These are phyloP conservation scores for Phenoliferia sp. DNA, from an alignment of 1,284 basidiomycete species.

Conservation along the genomic window DNA sequence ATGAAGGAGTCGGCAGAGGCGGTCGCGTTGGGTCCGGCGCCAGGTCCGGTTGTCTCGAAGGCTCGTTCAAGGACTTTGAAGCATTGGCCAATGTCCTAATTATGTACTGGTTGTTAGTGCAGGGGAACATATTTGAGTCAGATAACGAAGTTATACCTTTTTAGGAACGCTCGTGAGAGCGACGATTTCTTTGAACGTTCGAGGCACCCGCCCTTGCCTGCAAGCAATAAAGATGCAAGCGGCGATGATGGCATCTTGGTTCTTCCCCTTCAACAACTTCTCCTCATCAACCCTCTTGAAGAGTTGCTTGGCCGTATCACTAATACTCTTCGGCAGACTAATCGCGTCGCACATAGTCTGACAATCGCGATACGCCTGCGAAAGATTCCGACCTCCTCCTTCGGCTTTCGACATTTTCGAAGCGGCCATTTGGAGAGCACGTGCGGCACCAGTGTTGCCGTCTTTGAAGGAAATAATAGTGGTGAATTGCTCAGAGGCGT, in stretches of 20 bases:
- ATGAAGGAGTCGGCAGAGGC: slow-evolving; percentile 76
- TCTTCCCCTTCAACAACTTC: slow-evolving; percentile 84
- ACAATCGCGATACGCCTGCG: slow-evolving; percentile 85
- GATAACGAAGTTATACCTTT: slow-evolving; percentile 50
- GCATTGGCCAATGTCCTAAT: slow-evolving; percentile 73
- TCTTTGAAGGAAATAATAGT: slow-evolving; percentile 93
- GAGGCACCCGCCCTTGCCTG: slow-evolving; percentile 83
- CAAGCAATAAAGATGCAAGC: slow-evolving; percentile 98
- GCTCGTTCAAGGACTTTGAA: slow-evolving; percentile 89
- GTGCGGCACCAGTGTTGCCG: slow-evolving; percentile 85
- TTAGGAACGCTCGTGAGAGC: slow-evolving; percentile 89
- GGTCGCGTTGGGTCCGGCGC: slow-evolving; percentile 36
- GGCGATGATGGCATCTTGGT: slow-evolving; percentile 86
- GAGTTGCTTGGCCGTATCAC: slow-evolving; percentile 91
- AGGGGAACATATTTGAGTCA: background rate
- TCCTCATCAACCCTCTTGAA: slow-evolving; percentile 97
- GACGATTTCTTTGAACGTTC: slow-evolving; percentile 95
- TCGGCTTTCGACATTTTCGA: slow-evolving; percentile 65
- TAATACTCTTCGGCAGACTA: slow-evolving; percentile 87
- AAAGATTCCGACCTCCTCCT: slow-evolving; percentile 62
- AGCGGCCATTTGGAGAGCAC: slow-evolving; percentile 85
- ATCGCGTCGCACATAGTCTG: slow-evolving; percentile 92
- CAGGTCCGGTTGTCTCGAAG: slow-evolving; percentile 56
- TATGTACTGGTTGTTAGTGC: background rate
- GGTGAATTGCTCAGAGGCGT: slow-evolving; percentile 87